These are phyloP conservation scores for Bidens hawaiensis DNA, from an alignment of 140 eudicot species.

Conservation along the genomic window DNA sequence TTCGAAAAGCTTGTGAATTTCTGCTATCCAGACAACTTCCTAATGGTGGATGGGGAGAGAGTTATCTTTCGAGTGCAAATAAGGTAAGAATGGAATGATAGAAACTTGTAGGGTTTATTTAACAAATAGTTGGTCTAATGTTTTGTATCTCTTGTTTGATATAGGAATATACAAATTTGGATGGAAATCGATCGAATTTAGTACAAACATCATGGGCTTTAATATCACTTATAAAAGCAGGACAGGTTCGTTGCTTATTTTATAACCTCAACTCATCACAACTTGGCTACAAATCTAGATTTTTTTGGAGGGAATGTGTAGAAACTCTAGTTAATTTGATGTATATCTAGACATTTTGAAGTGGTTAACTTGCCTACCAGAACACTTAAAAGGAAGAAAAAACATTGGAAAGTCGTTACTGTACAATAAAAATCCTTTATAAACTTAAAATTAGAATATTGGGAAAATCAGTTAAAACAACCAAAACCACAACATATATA, in stretches of 20 bases:
- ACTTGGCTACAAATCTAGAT: too few relatives aligned
- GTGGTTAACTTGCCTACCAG: too few relatives aligned
- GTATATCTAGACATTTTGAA: too few relatives aligned
- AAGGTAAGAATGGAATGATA: constrained; percentile 29
- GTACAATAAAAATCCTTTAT: too few relatives aligned
- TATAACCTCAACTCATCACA: too few relatives aligned
- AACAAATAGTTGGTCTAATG: not conserved
- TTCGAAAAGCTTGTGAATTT: constrained; percentile 50
- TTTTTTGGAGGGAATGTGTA: too few relatives aligned
- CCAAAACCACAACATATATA: too few relatives aligned
- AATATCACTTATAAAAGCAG: constrained; percentile 50
- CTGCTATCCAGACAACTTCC: constrained; percentile 53
- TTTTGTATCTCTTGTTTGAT: not conserved
- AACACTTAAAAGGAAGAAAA: too few relatives aligned
- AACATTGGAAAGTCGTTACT: too few relatives aligned
- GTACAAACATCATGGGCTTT: constrained; percentile 75
- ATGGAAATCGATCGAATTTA: constrained; percentile 48
- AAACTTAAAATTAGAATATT: too few relatives aligned
- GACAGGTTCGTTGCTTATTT: constrained; percentile 45
- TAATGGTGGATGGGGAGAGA: constrained; percentile 86
- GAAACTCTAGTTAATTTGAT: too few relatives aligned
- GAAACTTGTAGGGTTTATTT: not conserved
- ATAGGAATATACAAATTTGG: constrained; percentile 53
- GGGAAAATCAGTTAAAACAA: too few relatives aligned
- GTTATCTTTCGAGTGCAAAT: constrained; percentile 50